Evolutionary conservation across 1,284 basidiomycete genomes (phyloP).

Genomic region (Trichosporon sp.): DNA sequence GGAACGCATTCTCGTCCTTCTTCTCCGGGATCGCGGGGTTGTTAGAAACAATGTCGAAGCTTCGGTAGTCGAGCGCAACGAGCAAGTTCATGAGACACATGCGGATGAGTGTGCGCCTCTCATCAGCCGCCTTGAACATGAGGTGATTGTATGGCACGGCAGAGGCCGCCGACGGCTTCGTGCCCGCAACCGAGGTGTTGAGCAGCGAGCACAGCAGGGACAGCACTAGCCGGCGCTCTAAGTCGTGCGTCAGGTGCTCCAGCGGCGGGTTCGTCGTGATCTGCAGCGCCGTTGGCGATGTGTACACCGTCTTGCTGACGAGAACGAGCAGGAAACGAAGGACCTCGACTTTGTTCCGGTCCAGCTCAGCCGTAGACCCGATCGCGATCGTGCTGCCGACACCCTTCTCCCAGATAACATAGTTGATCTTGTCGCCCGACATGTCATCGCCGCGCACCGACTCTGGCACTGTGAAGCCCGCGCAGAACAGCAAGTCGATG

Average conservation of each 20-base stretch:
- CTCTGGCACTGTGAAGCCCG: slow-evolving; percentile 78
- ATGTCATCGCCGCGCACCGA: slow-evolving; percentile 65
- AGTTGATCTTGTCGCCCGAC: slow-evolving; percentile 65
- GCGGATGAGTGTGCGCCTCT: slow-evolving; percentile 62
- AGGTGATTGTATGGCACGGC: slow-evolving; percentile 79
- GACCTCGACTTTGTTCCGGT: slow-evolving; percentile 78
- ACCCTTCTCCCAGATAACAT: slow-evolving; percentile 72
- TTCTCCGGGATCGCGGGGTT: slow-evolving; percentile 14
- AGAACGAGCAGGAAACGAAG: slow-evolving; percentile 76
- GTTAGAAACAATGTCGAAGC: slow-evolving; percentile 32
- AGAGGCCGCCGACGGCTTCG: slow-evolving; percentile 50
- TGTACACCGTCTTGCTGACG: slow-evolving; percentile 79
- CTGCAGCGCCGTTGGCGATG: slow-evolving; percentile 63
- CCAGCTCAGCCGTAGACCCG: slow-evolving; percentile 61
- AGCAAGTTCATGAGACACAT: slow-evolving; percentile 69
- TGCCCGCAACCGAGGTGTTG: slow-evolving; percentile 70
- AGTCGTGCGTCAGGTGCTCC: slow-evolving; percentile 68
- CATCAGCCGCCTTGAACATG: slow-evolving; percentile 74
- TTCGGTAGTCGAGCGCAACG: slow-evolving; percentile 73
- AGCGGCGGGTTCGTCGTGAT: slow-evolving; percentile 66
- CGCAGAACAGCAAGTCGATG: slow-evolving; percentile 81
- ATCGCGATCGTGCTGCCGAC: slow-evolving; percentile 73
- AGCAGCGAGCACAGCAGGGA: slow-evolving; percentile 83
- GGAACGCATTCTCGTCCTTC: slow-evolving; percentile 73
- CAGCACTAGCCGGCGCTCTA: slow-evolving; percentile 71